Evolutionary conservation across 2,329 filamentous ascomycete genomes (phyloP), one percentile per base, ranked within the genome.

Genomic region (Hypoxylon sp.): DNA sequence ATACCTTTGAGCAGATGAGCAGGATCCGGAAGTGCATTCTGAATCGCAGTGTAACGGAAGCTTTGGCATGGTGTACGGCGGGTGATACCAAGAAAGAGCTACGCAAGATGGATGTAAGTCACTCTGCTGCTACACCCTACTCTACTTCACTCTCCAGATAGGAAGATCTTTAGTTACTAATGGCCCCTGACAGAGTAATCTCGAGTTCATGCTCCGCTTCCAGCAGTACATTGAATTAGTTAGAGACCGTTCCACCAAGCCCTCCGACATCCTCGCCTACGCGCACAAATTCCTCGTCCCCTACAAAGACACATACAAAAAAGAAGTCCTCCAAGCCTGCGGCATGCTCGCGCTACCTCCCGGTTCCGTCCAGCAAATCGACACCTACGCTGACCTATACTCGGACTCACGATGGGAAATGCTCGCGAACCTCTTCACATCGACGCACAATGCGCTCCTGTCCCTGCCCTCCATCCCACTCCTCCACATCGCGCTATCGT

Each of bases 181-280:
- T 44, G 2, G 2, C 11, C 29, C 2, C 10, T 24, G 11, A 3
- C 46, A 77, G 71, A 72, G 67, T 76, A 92, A 92, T 72, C 87
- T 99, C 14, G 96, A 99, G 80, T 97, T 97, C 77, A 93, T 97
- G 85, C 87, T 99, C 47, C 91, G 96, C 11, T 86, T 97, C 75
- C 96, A 99, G 80, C 94, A 98, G 79, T 98, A 94, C 79, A 94
- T 98, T 74, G 96, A 98, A 80, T 86, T 98, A 67, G 89, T 97
- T 66, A 87, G 95, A 66, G 88, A 86, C 42, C 87, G 87, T 59
- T 85, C 90, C 3, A 78, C 82, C 5, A 94, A 91, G 76, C 84
- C 92, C 48, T 81, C 90, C 52, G 94, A 98, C 70, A 94, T 94
- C 11, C 92, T 94, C 69, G 80, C 85, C 24, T 93, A 98, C 81